Percentiles rank a stretch among this genome's conserved stretches.
Conservation (phyloP, 2,329 filamentous ascomycete genomes). For the Sclerotinia subarctica region DNA sequence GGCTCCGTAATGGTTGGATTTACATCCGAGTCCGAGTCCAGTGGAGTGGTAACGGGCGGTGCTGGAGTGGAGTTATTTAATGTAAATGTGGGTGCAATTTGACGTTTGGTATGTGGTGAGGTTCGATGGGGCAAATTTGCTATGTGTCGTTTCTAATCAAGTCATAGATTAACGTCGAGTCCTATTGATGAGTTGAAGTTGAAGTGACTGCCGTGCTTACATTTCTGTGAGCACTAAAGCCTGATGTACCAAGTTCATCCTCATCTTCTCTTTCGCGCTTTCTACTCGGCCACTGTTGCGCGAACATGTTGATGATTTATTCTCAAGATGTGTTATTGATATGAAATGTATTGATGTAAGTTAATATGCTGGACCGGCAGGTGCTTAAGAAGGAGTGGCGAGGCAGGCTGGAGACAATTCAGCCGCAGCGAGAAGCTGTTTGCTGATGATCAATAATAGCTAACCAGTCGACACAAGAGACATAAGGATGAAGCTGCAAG, state of each 20-base stretch:
- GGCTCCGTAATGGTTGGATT: slow-evolving; percentile 22
- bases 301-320: slow-evolving; percentile 5
- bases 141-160: slow-evolving; percentile 37
- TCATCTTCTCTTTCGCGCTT: slow-evolving; percentile 37
- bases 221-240: slow-evolving; percentile 37
- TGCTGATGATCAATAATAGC: neutral
- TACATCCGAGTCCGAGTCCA: slow-evolving; percentile 36
- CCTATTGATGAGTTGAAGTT: neutral
- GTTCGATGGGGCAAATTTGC: slow-evolving; percentile 33
- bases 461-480: neutral
- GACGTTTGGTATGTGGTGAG: slow-evolving; percentile 29
- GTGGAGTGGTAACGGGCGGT: slow-evolving; percentile 37
- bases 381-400: neutral
- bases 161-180: slow-evolving; percentile 17
- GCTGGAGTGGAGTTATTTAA: slow-evolving; percentile 28
- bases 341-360: neutral
- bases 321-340: neutral
- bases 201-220: slow-evolving; percentile 26
- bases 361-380: neutral
- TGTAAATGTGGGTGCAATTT: slow-evolving; percentile 26
- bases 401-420: slow-evolving; percentile 8
- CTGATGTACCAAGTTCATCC: slow-evolving; percentile 29
- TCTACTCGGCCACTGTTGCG: slow-evolving; percentile 23
- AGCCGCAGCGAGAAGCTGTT: neutral
- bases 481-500: neutral